Base-by-base conservation (phyloP, 768 basidiomycete species). In the Leccinum olivaceopallidum region DNA sequence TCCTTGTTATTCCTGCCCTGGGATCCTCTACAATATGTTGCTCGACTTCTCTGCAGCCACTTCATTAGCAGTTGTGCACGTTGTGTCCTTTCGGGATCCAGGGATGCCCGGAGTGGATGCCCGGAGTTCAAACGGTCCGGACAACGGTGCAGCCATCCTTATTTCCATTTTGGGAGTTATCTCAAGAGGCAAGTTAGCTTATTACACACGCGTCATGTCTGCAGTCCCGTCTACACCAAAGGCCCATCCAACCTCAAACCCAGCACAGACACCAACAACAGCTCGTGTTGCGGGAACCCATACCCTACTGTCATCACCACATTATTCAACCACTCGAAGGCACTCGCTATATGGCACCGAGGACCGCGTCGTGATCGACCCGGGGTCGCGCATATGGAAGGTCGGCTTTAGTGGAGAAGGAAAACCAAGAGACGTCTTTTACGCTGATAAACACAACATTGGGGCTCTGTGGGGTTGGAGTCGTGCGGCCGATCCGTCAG, bases 321-420 rank as follows among this genome's bases (percentile, higher is more conserved):
- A 94, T 66, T 94, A 94, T 72, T 75, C 86, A 12, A 93, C 92
- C 10, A 91, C 90, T 2, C 81, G 94, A 51, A 81, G 94, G 57
- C 96, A 98, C 72, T 96, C 95, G 1, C 78, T 98, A 8, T 99
- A 99, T 76, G 97, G 97, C 28, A 94, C 92, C 7, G 97, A 99
- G 71, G 97, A 98, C 75, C 83, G 96, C 51, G 85, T 98, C 47
- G 85, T 99, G 59, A 90, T 99, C 64, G 97, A 99, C 73, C 89
- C 95, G 24, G 97, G 97, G 20, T 94, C 92, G 51, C 81, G 89
- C 56, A 83, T 95, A 61, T 98, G 96, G 95, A 97, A 95, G 77
- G 92, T 95, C 12, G 97, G 97, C 2, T 98, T 98, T 78, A 95
- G 94, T 68, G 96, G 96, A 14, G 97, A 99, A 78, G 87, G 94